phyloP scores from a whole-genome alignment of 2,329 filamentous ascomycete species.

The Botryosphaeria agaves region DNA sequence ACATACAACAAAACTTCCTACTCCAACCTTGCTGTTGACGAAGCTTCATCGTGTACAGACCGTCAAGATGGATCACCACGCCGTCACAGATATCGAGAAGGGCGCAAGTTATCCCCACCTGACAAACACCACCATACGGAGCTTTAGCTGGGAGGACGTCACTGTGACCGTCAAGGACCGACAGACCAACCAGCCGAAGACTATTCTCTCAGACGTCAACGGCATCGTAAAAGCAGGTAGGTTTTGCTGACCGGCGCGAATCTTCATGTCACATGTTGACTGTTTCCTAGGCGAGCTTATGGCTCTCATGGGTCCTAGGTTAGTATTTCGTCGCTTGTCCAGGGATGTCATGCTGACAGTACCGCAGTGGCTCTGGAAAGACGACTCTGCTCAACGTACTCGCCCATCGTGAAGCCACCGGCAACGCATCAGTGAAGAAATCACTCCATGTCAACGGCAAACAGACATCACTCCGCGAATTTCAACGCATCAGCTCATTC shows the following conservation, averaged over 20 bases:
- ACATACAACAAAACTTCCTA: not conserved
- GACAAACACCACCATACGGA: slow-evolving; percentile 44
- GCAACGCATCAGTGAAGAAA: slow-evolving; percentile 36
- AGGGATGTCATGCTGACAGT: slow-evolving; percentile 3
- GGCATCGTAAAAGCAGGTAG: slow-evolving; percentile 50
- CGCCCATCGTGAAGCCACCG: slow-evolving; percentile 40
- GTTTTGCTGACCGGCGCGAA: no score
- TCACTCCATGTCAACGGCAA: slow-evolving; percentile 46
- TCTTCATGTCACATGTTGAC: no score
- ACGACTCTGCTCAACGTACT: slow-evolving; percentile 72
- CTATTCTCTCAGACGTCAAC: slow-evolving; percentile 44
- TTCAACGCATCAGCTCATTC: slow-evolving; percentile 53
- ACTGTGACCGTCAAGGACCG: slow-evolving; percentile 58
- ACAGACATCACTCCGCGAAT: slow-evolving; percentile 31
- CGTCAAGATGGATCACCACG: slow-evolving; percentile 7
- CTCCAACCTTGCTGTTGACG: slow-evolving; percentile 9
- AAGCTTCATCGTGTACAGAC: slow-evolving; percentile 16
- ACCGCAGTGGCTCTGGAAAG: slow-evolving; percentile 44
- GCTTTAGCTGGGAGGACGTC: slow-evolving; percentile 48
- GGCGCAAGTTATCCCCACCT: slow-evolving; percentile 32
- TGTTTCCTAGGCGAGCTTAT: slow-evolving; percentile 37
- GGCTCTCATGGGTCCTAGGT: slow-evolving; percentile 64
- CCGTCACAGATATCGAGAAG: slow-evolving; percentile 28
- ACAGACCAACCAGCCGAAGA: slow-evolving; percentile 42
- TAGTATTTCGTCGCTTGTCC: slow-evolving; percentile 14